Evolutionary conservation across 2,329 filamentous ascomycete genomes (phyloP), one percentile per base, ranked within the genome.

Genomic region (Apiospora malaysiana): DNA sequence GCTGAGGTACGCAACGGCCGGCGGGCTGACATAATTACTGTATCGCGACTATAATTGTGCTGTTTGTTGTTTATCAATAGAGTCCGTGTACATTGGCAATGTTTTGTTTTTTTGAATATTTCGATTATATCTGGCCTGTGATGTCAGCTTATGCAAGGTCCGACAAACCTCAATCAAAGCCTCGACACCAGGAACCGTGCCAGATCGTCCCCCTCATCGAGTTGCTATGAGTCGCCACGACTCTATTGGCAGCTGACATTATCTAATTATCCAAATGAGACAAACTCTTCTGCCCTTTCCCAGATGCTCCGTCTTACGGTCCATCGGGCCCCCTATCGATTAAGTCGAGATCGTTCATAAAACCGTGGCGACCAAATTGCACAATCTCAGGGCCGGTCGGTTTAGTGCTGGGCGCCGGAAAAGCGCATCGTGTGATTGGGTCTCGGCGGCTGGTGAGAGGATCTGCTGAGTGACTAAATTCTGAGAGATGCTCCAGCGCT

Each of bases 321-420:
- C 43, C 43, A 46, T 46, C 43, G 43, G 43, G 43, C 18, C 51
- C 51, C 25, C 49, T 14, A 27, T 56, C 14, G 51, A 59, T 37
- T 32, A 18, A 37, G 51, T 51, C 49, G 49, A 51, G 49, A 56
- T 56, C 49, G 25, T 56, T 56, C 49, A 56, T 56, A 56, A 56
- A 56, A 25, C 49, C 14, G 7, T n/a, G 51, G 16, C 18, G 51
- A 37, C 51, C 51, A 59, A 59, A 59, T 59, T 59, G 51, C 51
- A 59, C 51, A 59, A 59, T 59, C 51, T 59, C 51, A n/a, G 27
- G 49, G n/a, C 47, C 32, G 49, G 49, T 56, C 49, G 7, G 10
- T 56, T 18, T 59, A 37, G 51, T 59, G 51, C 27, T 59, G 51
- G 27, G 49, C 25, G 7, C 25, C 51, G 8, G 51, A 21, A 37